phyloP scores from a whole-genome alignment of 441 rosid genomes.

The Arabidopsis hybrid region DNA sequence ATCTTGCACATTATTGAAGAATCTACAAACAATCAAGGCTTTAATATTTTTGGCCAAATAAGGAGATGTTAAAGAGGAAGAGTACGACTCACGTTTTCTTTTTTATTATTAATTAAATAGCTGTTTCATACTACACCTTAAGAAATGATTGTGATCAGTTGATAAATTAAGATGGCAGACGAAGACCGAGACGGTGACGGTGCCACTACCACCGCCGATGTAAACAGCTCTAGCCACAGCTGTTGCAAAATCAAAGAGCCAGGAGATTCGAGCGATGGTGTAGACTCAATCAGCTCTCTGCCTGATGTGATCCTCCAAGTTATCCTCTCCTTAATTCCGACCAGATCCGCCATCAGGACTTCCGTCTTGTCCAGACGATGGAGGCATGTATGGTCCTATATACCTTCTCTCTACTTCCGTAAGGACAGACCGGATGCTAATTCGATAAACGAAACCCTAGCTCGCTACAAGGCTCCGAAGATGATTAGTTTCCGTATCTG shows the following conservation, averaged over 20 bases:
- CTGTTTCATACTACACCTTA: too few relatives aligned
- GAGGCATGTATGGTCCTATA: neutral
- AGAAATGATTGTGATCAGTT: too few relatives aligned
- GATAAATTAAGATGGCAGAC: too few relatives aligned
- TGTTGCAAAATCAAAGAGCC: too few relatives aligned
- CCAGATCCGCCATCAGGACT: neutral
- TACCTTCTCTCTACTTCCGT: neutral
- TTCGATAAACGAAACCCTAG: neutral
- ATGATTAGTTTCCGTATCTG: neutral
- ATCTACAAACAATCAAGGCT: neutral
- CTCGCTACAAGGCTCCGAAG: neutral
- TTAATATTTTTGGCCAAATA: too few relatives aligned
- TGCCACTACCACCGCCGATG: too few relatives aligned
- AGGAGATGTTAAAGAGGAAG: too few relatives aligned
- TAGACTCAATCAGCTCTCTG: neutral
- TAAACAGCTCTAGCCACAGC: too few relatives aligned
- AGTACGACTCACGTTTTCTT: too few relatives aligned
- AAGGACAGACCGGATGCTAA: neutral
- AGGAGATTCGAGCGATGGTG: too few relatives aligned
- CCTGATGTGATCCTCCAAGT: neutral
- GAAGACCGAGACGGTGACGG: too few relatives aligned
- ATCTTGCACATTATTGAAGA: neutral
- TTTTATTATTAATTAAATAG: too few relatives aligned
- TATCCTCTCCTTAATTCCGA: neutral
- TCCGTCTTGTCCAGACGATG: neutral